Base-by-base conservation (phyloP, 2,329 filamentous ascomycete species). In the Pyricularia sp. region DNA sequence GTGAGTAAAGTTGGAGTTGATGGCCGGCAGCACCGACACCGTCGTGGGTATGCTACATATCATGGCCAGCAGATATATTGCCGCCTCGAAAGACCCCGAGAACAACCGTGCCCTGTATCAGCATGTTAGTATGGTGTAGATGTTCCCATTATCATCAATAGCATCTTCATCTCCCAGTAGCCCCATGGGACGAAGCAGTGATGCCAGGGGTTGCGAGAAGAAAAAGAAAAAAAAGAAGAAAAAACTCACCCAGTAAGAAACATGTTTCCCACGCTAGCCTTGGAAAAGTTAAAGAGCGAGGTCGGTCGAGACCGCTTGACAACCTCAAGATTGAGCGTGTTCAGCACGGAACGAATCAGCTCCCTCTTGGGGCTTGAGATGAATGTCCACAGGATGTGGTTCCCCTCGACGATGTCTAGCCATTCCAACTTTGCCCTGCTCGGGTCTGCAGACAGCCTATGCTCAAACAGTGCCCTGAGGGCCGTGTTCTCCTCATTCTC, bases 1-100 rank as follows among this genome's bases (percentile, higher is more conserved):
- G 75, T 97, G 92, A 0, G 92, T 92, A 81, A 97, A 97, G 78
- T 97, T 98, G 71, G 91, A 93, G 81, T 97, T 97, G 73, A 98
- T 92, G 4, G 92, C 93, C 0, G 94, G 95, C 20, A 98, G 87
- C 0, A 97, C 93, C 0, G 88, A 85, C 6, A 95, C 88, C 67
- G 88, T 84, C 12, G 87, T 85, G 0, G 93, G 91, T 0, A 98
- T 91, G n/a, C 88, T 88, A 75, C 94, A 97, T 72, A 97, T 92
- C 73, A 90, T 91, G 67, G 91, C 91, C 4, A 98, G 85, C 2
- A 98, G 86, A 76, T 97, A 97, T 71, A 98, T 95, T 61, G 93
- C 92, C 7, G 91, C 92, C 78, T 98, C 95, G 72, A 98, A 94
- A 70, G 91, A 94, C 36, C 94, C 94, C 0, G 92, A 93, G 80